Evolutionary conservation across 371 early-diverging fungal genomes (phyloP).

Genomic region (Funneliformis caledonium): DNA sequence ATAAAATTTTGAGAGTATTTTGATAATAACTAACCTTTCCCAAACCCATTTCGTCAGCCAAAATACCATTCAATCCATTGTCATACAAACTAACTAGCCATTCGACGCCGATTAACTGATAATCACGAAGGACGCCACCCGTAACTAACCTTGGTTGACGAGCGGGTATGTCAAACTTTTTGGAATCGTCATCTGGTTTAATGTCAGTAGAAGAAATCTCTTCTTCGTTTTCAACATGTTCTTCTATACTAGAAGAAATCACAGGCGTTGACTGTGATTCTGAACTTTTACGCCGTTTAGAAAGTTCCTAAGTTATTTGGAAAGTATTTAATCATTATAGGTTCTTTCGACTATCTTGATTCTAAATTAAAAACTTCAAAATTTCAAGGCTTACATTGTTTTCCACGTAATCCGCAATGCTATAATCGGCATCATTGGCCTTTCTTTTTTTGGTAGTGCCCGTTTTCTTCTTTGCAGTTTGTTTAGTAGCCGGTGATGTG

Average conservation of each 20-base stretch:
- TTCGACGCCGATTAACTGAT: conserved; percentile 97
- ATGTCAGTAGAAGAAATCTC: conserved; percentile 15
- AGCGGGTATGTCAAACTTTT: conserved; percentile 50
- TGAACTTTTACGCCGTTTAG: conserved; percentile 20
- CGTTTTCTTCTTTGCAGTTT: neutral
- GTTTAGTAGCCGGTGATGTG: neutral
- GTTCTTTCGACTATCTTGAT: too few species aligned
- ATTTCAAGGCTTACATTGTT: conserved; percentile 50
- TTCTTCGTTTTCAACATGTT: conserved; percentile 37
- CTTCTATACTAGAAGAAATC: conserved; percentile 44
- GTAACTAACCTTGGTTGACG: conserved; percentile 82
- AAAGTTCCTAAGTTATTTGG: neutral
- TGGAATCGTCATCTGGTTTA: conserved; percentile 9
- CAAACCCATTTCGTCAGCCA: conserved; percentile 99
- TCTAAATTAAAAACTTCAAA: neutral
- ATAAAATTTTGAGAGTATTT: neutral
- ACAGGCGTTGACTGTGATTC: conserved; percentile 8
- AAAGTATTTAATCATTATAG: neutral
- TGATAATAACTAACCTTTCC: conserved; percentile 70
- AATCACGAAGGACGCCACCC: conserved; percentile 87
- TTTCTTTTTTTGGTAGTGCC: conserved; percentile 46
- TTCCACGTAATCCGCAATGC: conserved; percentile 63
- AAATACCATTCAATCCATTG: conserved; percentile 96
- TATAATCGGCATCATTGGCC: conserved; percentile 57
- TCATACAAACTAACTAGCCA: conserved; percentile 98